A percentile compares a stretch with the other conserved stretches of the same genome.
Evolutionary conservation across 495 filamentous ascomycete genomes (phyloP).

Genomic region (Podospora pseudocomata): DNA sequence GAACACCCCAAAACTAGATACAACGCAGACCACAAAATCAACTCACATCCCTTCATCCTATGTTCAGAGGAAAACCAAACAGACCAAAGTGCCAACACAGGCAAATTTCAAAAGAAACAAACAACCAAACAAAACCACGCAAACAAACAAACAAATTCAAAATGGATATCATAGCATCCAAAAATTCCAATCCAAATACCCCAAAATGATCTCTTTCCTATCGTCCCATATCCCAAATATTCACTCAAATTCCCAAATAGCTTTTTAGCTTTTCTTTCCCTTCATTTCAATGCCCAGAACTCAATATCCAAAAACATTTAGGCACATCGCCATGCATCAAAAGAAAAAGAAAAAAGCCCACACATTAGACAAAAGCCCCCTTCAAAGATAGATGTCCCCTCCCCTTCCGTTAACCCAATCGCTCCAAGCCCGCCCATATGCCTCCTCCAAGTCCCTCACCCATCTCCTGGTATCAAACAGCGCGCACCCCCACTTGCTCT

Average conservation of each 20-base stretch:
- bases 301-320: not conserved
- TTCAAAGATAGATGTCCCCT: conserved; percentile 75
- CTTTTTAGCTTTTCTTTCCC: not conserved
- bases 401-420: conserved; percentile 82
- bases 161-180: not conserved
- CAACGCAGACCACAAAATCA: no score
- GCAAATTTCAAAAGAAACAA: not conserved
- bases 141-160: not conserved
- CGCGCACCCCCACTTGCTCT: conserved; percentile 74
- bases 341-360: not conserved
- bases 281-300: not conserved
- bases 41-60: no score
- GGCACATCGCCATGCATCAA: not conserved
- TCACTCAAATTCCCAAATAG: not conserved
- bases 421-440: conserved; percentile 84
- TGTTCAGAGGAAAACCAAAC: no score
- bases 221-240: not conserved
- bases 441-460: conserved; percentile 86
- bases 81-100: no score
- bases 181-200: not conserved
- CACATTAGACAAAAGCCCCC: not conserved
- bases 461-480: conserved; percentile 91
- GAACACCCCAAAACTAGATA: no score
- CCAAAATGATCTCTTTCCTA: not conserved
- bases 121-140: not conserved